Evolutionary conservation across 164 flowering plant species (phyloP).

Genomic region (Annona squamosa): DNA sequence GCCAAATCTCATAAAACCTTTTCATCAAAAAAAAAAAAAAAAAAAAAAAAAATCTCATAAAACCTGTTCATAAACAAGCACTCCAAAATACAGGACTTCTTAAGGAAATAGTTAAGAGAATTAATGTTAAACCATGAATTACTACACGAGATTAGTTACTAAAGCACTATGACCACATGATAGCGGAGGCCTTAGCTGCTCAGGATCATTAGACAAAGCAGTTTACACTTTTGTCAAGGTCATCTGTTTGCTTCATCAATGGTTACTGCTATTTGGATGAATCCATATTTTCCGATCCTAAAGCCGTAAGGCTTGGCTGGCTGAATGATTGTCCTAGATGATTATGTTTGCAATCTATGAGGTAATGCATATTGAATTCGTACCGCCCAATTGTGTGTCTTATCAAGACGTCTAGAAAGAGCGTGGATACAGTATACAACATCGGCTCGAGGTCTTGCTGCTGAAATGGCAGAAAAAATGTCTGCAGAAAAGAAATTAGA

Average conservation of each 20-base stretch:
- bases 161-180: no score
- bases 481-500: constrained; percentile 33
- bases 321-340: background rate
- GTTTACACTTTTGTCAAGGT: background rate
- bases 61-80: constrained; percentile 1
- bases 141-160: background rate
- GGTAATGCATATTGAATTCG: constrained; percentile 7
- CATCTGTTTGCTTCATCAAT: background rate
- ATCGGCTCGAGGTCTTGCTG: constrained; percentile 88
- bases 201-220: no score
- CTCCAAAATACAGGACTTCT: background rate
- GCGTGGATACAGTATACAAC: constrained; percentile 91
- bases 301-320: background rate
- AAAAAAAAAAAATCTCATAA: constrained; percentile 2
- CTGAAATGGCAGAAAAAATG: constrained; percentile 72
- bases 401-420: constrained; percentile 70
- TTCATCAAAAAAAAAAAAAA: no score
- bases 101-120: constrained; percentile 3
- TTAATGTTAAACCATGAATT: background rate
- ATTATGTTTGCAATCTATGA: background rate
- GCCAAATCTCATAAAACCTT: background rate
- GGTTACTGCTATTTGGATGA: background rate
- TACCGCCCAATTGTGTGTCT: constrained; percentile 92
- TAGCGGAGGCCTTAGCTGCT: no score
- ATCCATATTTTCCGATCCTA: no score